Conservation (phyloP, 2,329 filamentous ascomycete genomes). For the Fusarium concolor region DNA sequence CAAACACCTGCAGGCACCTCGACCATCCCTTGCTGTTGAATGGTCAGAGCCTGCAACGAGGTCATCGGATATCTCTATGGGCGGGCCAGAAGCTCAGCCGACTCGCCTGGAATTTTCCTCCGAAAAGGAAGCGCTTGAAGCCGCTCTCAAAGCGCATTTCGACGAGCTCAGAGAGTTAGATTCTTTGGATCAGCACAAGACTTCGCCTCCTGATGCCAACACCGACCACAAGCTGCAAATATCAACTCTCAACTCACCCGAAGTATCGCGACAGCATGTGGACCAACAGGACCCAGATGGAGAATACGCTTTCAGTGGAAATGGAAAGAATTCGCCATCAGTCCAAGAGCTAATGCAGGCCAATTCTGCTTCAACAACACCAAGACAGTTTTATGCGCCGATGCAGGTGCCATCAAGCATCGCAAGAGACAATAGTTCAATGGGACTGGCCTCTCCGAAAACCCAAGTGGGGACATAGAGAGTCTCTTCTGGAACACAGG, state of each 20-base stretch:
- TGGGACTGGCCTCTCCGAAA: constrained; percentile 3
- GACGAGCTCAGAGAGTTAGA: constrained; percentile 32
- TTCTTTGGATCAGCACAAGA: constrained; percentile 2
- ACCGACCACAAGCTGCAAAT: not conserved
- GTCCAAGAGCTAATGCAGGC: not conserved
- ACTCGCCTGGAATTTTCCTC: constrained; percentile 19
- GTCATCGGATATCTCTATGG: not conserved
- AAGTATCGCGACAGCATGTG: not conserved
- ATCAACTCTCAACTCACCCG: not conserved
- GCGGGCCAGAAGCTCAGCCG: not conserved
- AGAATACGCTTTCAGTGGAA: not conserved
- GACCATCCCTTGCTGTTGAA: constrained; percentile 16
- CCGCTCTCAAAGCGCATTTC: constrained; percentile 31
- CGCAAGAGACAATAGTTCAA: not conserved
- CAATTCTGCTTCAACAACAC: constrained; percentile 34
- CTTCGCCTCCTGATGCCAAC: not conserved
- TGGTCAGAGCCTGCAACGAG: constrained; percentile 7
- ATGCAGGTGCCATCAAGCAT: constrained; percentile 32
- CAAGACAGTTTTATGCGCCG: constrained; percentile 44
- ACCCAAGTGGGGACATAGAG: constrained; percentile 33
- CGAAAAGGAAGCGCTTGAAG: constrained; percentile 32
- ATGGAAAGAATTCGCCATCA: not conserved
- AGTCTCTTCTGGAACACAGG: constrained; percentile 16
- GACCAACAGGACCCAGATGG: not conserved
- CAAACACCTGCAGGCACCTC: not conserved